phyloP scores from a whole-genome alignment of 805 yeast species.

The Martiniozyma abietophila region DNA sequence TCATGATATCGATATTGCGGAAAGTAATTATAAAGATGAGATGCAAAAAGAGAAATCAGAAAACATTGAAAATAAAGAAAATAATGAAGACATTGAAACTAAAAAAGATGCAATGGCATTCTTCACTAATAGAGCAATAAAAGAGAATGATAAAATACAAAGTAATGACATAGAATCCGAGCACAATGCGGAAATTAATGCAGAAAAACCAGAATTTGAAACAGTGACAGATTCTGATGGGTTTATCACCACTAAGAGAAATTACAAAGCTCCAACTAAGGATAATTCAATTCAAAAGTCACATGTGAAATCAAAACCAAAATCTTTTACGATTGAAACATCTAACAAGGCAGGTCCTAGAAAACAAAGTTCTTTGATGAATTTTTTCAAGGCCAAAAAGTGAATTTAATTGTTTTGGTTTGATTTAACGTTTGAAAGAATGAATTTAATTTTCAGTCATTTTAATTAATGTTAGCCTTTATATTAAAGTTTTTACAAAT shows the following conservation, averaged over 20 bases:
- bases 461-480: no score
- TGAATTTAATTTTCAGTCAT: no score
- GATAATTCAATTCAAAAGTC: conserved; percentile 2
- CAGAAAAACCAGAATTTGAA: conserved; percentile 13
- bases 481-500: no score
- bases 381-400: no score
- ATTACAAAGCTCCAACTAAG: conserved; percentile 4
- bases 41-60: background rate
- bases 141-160: background rate
- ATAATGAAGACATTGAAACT: background rate
- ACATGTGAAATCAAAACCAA: conserved; percentile 5
- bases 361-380: conserved; percentile 25
- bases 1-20: conserved; percentile 11
- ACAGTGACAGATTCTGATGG: conserved; percentile 26
- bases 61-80: background rate
- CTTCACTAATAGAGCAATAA: background rate
- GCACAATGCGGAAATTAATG: conserved; percentile 1
- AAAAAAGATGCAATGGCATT: no score
- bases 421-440: no score
- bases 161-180: background rate
- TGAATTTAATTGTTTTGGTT: no score
- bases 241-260: conserved; percentile 18
- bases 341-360: conserved; percentile 6
- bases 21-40: conserved; percentile 4
- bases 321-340: conserved; percentile 1